Evolutionary conservation across 805 yeast genomes (phyloP).

Genomic region (Candida awuae): DNA sequence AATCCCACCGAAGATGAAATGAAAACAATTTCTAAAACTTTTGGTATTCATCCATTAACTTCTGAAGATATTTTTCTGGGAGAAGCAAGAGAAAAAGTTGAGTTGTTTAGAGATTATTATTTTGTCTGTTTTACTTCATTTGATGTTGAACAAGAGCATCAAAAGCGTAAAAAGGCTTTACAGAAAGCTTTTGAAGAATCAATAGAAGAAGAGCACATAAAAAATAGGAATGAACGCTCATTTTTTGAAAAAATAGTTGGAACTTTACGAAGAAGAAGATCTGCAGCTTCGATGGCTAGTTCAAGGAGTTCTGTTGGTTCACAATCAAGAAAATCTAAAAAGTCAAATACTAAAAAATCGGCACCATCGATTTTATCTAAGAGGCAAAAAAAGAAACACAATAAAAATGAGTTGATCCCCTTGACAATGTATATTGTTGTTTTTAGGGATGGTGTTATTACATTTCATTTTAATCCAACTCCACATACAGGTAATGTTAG

Average conservation of each 20-base stretch:
- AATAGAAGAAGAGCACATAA: conserved; percentile 15
- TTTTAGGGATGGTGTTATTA: conserved; percentile 81
- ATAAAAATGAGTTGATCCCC: conserved; percentile 65
- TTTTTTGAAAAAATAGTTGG: conserved; percentile 11
- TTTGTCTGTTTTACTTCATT: conserved; percentile 83
- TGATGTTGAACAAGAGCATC: conserved; percentile 69
- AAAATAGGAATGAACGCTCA: conserved; percentile 13
- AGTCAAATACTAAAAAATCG: conserved; percentile 4
- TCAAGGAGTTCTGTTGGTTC: conserved; percentile 1
- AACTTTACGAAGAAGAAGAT: conserved; percentile 1
- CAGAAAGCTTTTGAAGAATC: conserved; percentile 18
- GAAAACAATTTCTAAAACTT: conserved; percentile 83
- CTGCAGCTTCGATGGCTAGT: neutral
- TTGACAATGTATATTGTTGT: conserved; percentile 89
- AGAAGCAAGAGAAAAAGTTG: conserved; percentile 93
- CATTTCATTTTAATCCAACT: conserved; percentile 90
- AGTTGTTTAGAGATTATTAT: conserved; percentile 82
- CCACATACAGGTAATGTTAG: conserved; percentile 96
- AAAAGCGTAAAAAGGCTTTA: conserved; percentile 28
- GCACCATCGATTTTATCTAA: conserved; percentile 18
- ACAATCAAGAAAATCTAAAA: conserved; percentile 5
- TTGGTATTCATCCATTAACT: conserved; percentile 93
- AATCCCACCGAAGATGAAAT: conserved; percentile 96
- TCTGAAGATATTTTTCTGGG: conserved; percentile 92
- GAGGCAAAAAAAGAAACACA: conserved; percentile 13